A percentile compares a stretch with the other conserved stretches of the same genome.
Conservation (phyloP, 2,329 filamentous ascomycete species). For the Aspergillus pseudoterreus region DNA sequence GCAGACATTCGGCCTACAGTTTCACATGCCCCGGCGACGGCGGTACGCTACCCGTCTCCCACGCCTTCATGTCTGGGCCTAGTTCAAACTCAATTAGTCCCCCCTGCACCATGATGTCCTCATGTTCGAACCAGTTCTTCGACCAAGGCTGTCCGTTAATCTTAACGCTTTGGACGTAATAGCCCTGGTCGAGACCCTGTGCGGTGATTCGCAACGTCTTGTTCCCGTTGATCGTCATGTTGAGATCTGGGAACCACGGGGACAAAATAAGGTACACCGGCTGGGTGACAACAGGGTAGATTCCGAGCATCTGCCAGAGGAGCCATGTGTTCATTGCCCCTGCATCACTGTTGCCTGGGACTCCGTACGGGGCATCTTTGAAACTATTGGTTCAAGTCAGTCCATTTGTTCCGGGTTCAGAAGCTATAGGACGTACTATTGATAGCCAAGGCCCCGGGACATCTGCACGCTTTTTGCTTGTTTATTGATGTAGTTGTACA, state of each 20-base stretch:
- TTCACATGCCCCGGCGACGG: slow-evolving; percentile 45
- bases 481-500: slow-evolving; percentile 66
- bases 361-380: slow-evolving; percentile 50
- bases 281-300: slow-evolving; percentile 48
- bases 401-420: background rate
- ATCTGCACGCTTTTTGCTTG: slow-evolving; percentile 61
- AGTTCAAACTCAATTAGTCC: slow-evolving; percentile 49
- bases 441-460: slow-evolving; percentile 56
- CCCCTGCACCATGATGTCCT: slow-evolving; percentile 41
- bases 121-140: slow-evolving; percentile 55
- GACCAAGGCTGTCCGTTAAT: slow-evolving; percentile 52
- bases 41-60: slow-evolving; percentile 51
- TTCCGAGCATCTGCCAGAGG: slow-evolving; percentile 48
- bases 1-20: background rate
- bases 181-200: slow-evolving; percentile 41
- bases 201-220: slow-evolving; percentile 47
- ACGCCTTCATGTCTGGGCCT: slow-evolving; percentile 32
- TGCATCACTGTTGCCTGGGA: slow-evolving; percentile 68
- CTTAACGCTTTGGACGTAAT: slow-evolving; percentile 52
- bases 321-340: slow-evolving; percentile 53
- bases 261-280: slow-evolving; percentile 46
- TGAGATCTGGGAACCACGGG: slow-evolving; percentile 43
- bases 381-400: slow-evolving; percentile 38
- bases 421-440: slow-evolving; percentile 36
- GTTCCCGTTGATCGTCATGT: slow-evolving; percentile 28